These are phyloP conservation scores for Helotiales sp. DNA, from an alignment of 2,329 filamentous ascomycete genomes.

Conservation along the genomic window DNA sequence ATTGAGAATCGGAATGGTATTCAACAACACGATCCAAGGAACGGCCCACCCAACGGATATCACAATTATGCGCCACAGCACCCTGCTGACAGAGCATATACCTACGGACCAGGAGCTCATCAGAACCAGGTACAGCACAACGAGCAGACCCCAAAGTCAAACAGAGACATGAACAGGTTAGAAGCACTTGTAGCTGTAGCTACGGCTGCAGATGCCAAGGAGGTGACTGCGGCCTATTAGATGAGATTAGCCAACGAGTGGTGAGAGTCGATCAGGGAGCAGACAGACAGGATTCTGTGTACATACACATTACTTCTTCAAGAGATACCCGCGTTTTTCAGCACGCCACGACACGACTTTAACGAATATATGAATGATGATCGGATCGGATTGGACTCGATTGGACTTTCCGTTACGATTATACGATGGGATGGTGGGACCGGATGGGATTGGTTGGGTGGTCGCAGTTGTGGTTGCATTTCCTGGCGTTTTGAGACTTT, in stretches of 20 bases:
- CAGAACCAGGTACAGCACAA: conserved; percentile 45
- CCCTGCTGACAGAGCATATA: conserved; percentile 31
- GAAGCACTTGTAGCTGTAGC: conserved; percentile 70
- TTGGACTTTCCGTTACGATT: not conserved
- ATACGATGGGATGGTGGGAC: not conserved
- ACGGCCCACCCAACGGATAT: conserved; percentile 39
- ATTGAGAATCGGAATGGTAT: conserved; percentile 49
- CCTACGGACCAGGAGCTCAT: conserved; percentile 38
- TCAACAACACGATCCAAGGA: conserved; percentile 22
- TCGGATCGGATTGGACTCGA: not conserved
- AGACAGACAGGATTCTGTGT: conserved; percentile 25
- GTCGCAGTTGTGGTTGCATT: not conserved
- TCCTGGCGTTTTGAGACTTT: not conserved
- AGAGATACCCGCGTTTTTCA: conserved; percentile 38
- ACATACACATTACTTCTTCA: conserved; percentile 33
- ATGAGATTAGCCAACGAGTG: not conserved
- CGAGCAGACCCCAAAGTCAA: conserved; percentile 41
- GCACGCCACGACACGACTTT: conserved; percentile 35
- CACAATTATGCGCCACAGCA: conserved; percentile 33
- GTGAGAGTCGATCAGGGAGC: not conserved
- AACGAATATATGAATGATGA: conserved; percentile 12
- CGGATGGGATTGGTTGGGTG: not conserved
- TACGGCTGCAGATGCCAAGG: conserved; percentile 55
- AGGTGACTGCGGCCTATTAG: conserved; percentile 42
- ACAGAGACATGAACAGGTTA: conserved; percentile 58